Conservation (phyloP, 148 eudicot genomes). For the Polygonum aviculare region DNA sequence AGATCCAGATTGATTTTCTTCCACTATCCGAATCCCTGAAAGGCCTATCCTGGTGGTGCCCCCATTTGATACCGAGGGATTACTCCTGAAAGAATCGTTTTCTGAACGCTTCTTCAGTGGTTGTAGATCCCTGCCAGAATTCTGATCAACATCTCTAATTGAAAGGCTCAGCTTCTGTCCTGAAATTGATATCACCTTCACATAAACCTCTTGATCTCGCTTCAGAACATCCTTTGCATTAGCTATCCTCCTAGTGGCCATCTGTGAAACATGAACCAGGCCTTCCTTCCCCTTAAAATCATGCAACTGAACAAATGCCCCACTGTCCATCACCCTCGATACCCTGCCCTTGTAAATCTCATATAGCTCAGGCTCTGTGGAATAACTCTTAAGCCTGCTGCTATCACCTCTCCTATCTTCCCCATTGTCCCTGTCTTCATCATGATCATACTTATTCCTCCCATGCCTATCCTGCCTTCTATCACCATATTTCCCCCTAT, state of each 20-base stretch:
- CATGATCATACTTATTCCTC: slow-evolving; percentile 19
- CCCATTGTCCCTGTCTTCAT: slow-evolving; percentile 3
- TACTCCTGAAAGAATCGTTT: slow-evolving; percentile 36
- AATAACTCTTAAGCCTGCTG: slow-evolving; percentile 10
- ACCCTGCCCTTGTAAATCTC: slow-evolving; percentile 77
- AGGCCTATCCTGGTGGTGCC: slow-evolving; percentile 49
- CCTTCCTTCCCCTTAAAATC: slow-evolving; percentile 82
- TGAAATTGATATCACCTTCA: slow-evolving; percentile 64
- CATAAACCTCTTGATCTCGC: slow-evolving; percentile 81
- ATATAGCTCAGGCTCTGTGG: slow-evolving; percentile 52
- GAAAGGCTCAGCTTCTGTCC: slow-evolving; percentile 73
- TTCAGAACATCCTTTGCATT: slow-evolving; percentile 75
- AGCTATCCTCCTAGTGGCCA: slow-evolving; percentile 61
- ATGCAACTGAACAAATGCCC: slow-evolving; percentile 70
- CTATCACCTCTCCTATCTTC: slow-evolving; percentile 25
- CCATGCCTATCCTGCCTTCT: slow-evolving; percentile 21
- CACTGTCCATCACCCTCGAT: slow-evolving; percentile 67
- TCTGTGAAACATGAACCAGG: slow-evolving; percentile 76
- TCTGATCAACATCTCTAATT: slow-evolving; percentile 88
- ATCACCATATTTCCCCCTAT: slow-evolving; percentile 20
- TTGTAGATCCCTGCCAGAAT: slow-evolving; percentile 66
- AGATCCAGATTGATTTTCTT: slow-evolving; percentile 44
- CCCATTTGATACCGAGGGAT: slow-evolving; percentile 36
- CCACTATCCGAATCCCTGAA: slow-evolving; percentile 63
- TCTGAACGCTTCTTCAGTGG: slow-evolving; percentile 50